A percentile compares a stretch with the other conserved stretches of the same genome.
Evolutionary conservation across 1,139 yeast genomes (phyloP).

Genomic region (Debaryomycetaceae sp.): DNA sequence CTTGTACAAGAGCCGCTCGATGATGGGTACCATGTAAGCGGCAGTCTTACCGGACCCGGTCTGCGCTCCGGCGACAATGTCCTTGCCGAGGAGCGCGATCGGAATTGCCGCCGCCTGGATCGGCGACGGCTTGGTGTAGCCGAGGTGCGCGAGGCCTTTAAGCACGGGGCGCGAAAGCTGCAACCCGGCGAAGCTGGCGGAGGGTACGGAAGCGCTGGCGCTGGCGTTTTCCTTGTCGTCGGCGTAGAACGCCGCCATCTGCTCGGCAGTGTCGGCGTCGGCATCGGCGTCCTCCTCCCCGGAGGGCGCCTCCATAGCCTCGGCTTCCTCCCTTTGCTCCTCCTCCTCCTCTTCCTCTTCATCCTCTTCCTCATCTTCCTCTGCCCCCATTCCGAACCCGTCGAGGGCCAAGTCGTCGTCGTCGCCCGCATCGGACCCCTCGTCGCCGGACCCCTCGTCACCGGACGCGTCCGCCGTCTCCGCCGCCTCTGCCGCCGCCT

Average conservation of each 20-base stretch:
- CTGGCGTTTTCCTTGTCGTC: constrained; percentile 46
- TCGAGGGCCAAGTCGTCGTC: constrained; percentile 63
- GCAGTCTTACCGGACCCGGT: constrained; percentile 99
- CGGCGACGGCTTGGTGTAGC: constrained; percentile 84
- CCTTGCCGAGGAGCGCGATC: constrained; percentile 86
- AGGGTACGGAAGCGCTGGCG: constrained; percentile 29
- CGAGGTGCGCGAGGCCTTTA: constrained; percentile 74
- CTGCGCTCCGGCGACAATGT: constrained; percentile 98
- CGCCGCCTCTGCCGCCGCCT: constrained; percentile 25
- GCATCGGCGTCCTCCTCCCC: constrained; percentile 21
- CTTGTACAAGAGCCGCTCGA: constrained; percentile 85
- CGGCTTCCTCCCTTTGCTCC: constrained; percentile 19
- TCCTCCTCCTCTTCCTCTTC: constrained; percentile 24
- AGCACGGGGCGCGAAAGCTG: constrained; percentile 86
- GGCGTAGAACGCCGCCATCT: constrained; percentile 65
- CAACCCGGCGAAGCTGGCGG: constrained; percentile 63
- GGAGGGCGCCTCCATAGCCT: constrained; percentile 16
- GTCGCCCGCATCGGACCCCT: constrained; percentile 28
- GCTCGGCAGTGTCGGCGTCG: constrained; percentile 68
- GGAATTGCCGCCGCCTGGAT: constrained; percentile 94
- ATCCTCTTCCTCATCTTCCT: constrained; percentile 20
- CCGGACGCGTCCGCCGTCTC: constrained; percentile 23
- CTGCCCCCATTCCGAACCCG: constrained; percentile 70
- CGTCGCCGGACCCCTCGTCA: constrained; percentile 20
- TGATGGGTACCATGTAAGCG: constrained; percentile 92